Evolutionary conservation across 2,329 filamentous ascomycete genomes (phyloP), one percentile per base, ranked within the genome.

Genomic region (Epichloe sibirici): DNA sequence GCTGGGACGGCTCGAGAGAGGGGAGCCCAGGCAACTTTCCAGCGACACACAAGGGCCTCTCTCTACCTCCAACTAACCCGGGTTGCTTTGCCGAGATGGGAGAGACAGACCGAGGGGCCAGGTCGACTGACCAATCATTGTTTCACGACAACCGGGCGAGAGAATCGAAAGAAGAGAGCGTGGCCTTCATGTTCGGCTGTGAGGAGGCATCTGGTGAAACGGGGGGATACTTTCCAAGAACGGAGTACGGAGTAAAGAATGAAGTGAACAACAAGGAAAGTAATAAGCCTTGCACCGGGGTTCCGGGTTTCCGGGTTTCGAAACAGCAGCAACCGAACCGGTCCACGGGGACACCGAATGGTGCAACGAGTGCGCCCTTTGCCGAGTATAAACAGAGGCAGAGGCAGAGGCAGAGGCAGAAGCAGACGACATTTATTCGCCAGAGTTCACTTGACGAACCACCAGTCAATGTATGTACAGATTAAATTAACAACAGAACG

Each of bases 151-250:
- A 31, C 31, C 15, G 47, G 47, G 37, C 12, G 17, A 40, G 15
- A 13, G 31, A 42, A 23, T 21, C 5, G n/a, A 47, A 40, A n/a
- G 23, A 12, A 12, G 4, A 11, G 35, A 38, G 35, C 12, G 13
- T 28, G 37, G 47, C 21, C 5, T 38, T 34, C 31, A 44, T 25
- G 28, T n/a, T 44, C 39, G 48, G 48, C 40, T 37, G 39, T 44
- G 48, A 44, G 48, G 48, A 50, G 34, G 39, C 39, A 50, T 43
- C 48, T 50, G 39, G 48, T 50, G 40, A 50, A 50, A 50, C 40
- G 28, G 34, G 39, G 39, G 17, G 21, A 35, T 44, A 31, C 48
- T 31, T 9, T 3, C 9, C 31, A 31, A 9, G 31, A 11, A 11
- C 3, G 3, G 31, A 31, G 31, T 31, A 31, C 31, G 31, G 9